Conservation (phyloP, 2,329 filamentous ascomycete genomes). For the Penicillium sp. region DNA sequence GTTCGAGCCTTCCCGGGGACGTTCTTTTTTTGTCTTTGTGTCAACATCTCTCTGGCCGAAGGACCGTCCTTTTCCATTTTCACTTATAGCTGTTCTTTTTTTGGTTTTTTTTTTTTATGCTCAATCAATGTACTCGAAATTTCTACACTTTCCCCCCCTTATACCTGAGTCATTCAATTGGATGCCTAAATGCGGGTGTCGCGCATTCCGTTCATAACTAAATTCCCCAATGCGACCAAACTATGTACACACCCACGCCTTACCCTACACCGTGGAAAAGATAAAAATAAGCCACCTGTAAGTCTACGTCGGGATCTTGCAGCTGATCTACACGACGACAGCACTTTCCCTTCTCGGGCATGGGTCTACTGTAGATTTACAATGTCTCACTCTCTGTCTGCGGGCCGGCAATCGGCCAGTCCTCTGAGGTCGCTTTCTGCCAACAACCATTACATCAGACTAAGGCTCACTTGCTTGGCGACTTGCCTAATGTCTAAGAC, state of each 20-base stretch:
- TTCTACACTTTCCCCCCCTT: not conserved
- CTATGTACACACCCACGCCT: not conserved
- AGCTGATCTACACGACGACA: conserved; percentile 9
- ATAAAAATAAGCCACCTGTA: not conserved
- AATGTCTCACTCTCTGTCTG: conserved; percentile 19
- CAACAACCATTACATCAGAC: not conserved
- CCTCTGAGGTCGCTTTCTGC: not conserved
- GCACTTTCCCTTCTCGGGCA: not conserved
- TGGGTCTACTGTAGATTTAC: not conserved
- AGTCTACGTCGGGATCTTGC: conserved; percentile 4
- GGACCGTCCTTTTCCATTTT: no score
- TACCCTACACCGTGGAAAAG: not conserved
- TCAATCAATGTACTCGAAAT: no score
- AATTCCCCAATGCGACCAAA: not conserved
- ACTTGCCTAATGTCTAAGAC: conserved; percentile 17
- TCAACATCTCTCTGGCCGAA: no score
- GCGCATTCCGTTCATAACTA: not conserved
- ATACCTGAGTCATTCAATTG: not conserved
- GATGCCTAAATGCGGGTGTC: not conserved
- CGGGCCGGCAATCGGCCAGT: conserved; percentile 7
- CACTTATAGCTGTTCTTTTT: no score
- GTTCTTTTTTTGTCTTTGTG: conserved; percentile 19
- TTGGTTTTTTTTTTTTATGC: no score
- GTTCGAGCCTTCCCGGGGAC: conserved; percentile 46
- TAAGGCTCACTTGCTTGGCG: not conserved